Conservation (phyloP, 2,329 filamentous ascomycete genomes). For the Sarocladium oryzae region DNA sequence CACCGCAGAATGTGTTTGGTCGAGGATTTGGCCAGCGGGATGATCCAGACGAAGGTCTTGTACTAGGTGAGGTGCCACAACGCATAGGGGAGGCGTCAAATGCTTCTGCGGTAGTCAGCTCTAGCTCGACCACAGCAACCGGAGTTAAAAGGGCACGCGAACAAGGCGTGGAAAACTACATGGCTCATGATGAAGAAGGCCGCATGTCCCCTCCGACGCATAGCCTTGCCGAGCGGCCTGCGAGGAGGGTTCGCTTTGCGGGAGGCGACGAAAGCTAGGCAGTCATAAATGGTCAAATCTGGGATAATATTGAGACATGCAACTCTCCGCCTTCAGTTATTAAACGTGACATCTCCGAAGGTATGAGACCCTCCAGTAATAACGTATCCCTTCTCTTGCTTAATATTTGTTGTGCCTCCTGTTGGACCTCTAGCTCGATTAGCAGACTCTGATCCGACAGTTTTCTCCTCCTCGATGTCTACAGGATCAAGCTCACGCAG, state of each 20-base stretch:
- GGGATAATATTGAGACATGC: too few relatives aligned
- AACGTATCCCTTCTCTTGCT: background rate
- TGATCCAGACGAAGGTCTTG: conserved; percentile 41
- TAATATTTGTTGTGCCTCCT: background rate
- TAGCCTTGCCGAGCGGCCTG: conserved; percentile 19
- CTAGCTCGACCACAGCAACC: background rate
- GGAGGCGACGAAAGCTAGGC: conserved; percentile 14
- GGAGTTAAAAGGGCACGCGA: conserved; percentile 1
- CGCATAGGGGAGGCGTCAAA: background rate
- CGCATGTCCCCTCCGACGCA: background rate
- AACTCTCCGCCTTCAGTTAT: background rate
- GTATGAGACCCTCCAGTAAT: background rate
- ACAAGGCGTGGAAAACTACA: background rate
- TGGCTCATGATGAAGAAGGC: background rate
- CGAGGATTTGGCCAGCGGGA: conserved; percentile 35
- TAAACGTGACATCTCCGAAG: background rate
- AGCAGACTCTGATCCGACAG: background rate
- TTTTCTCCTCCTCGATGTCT: background rate
- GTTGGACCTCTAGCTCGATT: background rate
- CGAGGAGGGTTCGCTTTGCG: conserved; percentile 24
- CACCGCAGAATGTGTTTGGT: conserved; percentile 45
- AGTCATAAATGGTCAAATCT: background rate
- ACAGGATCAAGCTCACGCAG: background rate
- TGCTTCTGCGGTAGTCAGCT: background rate
- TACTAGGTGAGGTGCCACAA: conserved; percentile 20